These are phyloP conservation scores for Fusarium caatingaense DNA, from an alignment of 2,329 filamentous ascomycete species.

Conservation along the genomic window DNA sequence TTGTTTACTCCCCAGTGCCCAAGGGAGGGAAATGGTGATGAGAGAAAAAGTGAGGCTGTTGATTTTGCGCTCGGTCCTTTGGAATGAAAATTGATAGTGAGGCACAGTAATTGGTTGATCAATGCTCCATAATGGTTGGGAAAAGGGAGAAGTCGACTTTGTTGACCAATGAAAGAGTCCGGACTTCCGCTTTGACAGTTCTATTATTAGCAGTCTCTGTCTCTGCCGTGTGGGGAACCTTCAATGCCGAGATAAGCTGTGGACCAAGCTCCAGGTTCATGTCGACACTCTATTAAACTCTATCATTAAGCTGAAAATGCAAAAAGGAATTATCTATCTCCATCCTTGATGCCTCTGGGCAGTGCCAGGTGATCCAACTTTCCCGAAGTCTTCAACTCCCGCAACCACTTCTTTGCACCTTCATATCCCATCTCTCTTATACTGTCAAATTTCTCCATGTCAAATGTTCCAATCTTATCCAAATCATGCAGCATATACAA, in stretches of 20 bases:
- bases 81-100: neutral
- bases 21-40: neutral
- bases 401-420: neutral
- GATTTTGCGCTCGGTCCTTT: slow-evolving; percentile 2
- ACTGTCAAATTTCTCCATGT: neutral
- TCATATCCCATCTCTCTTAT: neutral
- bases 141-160: neutral
- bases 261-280: slow-evolving; percentile 2
- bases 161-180: neutral
- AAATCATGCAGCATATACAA: neutral
- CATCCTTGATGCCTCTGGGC: neutral
- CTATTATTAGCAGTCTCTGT: neutral
- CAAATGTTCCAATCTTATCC: neutral
- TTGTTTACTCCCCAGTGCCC: neutral
- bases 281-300: neutral
- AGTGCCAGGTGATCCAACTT: neutral
- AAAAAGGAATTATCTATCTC: neutral
- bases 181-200: neutral
- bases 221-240: slow-evolving; percentile 1
- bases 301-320: neutral
- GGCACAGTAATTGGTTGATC: neutral
- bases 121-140: neutral
- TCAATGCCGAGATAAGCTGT: slow-evolving; percentile 4
- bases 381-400: neutral
- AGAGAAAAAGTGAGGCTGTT: neutral